phyloP scores from a whole-genome alignment of 108 stramenopile genomes.

The Seminavis robusta region DNA sequence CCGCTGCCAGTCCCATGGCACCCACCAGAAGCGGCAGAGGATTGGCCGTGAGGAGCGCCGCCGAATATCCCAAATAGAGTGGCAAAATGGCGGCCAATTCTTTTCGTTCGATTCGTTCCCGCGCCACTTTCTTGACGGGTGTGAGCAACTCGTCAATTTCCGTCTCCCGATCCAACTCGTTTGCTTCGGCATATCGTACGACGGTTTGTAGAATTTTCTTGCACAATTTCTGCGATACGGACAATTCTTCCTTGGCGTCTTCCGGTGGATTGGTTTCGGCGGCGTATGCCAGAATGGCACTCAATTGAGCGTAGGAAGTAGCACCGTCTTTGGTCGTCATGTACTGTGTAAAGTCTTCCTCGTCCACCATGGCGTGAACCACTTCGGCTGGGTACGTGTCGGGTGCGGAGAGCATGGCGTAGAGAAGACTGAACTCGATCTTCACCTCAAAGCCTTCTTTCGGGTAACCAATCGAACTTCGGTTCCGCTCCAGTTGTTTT shows the following conservation, averaged over 20 bases:
- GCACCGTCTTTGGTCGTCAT: constrained; percentile 13
- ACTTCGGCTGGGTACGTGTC: constrained; percentile 35
- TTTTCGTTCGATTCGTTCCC: constrained; percentile 27
- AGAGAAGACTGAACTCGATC: constrained; percentile 31
- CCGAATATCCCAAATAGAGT: constrained; percentile 29
- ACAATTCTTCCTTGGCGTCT: constrained; percentile 2
- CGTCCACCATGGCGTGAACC: constrained; percentile 29
- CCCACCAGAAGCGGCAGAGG: constrained; percentile 39
- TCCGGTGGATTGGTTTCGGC: constrained; percentile 34
- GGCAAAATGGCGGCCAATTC: constrained; percentile 30
- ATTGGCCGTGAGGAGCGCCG: constrained; percentile 38
- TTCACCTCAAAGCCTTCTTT: constrained; percentile 32
- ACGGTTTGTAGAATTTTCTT: constrained; percentile 28
- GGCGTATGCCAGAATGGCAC: constrained; percentile 34
- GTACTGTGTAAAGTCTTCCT: constrained; percentile 39
- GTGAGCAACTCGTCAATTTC: constrained; percentile 35
- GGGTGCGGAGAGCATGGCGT: constrained; percentile 29
- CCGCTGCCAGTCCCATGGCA: no score
- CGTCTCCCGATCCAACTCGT: constrained; percentile 24
- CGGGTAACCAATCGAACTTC: constrained; percentile 39
- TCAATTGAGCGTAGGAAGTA: constrained; percentile 47
- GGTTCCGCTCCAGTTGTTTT: no score
- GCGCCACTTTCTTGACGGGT: constrained; percentile 26
- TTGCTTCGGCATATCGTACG: constrained; percentile 24
- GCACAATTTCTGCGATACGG: constrained; percentile 15